Base-by-base conservation (phyloP, 139 green algal species). In the Coelastrella sp. region DNA sequence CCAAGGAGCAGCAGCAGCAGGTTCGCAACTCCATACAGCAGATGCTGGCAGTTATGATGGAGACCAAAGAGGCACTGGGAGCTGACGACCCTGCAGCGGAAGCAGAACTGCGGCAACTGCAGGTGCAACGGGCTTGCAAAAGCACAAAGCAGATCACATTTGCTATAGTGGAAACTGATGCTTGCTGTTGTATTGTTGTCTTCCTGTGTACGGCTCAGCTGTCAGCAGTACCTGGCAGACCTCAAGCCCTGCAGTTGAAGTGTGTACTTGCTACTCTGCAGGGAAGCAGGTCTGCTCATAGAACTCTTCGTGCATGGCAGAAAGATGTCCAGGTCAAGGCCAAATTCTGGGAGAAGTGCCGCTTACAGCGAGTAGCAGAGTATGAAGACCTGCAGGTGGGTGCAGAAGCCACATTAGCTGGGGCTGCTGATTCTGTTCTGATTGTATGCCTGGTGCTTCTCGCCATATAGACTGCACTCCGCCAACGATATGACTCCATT, bases 11-110 rank as follows among this genome's bases (percentile, higher is more conserved):
- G 60, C 83, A 72, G 40, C 51, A 83, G 37, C 30, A 89, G 57
- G 41, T 93, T 27, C 15, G 84, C n/a, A 53, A 76, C 30, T 85
- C 88, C 34, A 73, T 95, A 51, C 86, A 94, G n/a, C 90, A 84
- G 15, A 82, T 88, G 21, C 91, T 94, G 71, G 64, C 85, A 68
- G 41, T 85, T 67, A 85, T 88, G 19, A 63, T 74, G 30, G 45
- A 51, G 25, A 88, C 68, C 50, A 88, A 85, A 48, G 84, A 60
- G 27, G 37, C 38, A 35, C 75, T 88, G 37, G 84, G 84, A 41
- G 75, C 81, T 38, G 63, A 57, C 13, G 67, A 63, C 17, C 32
- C 41, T 32, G 74, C 27, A 38, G 51, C 11, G 30, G 48, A 78
- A 21, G 34, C 60, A 43, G 50, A 78, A 19, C n/a, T 64, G 37